Evolutionary conservation across 495 filamentous ascomycete species (phyloP).

Genomic region (Neurospora tetraspora): DNA sequence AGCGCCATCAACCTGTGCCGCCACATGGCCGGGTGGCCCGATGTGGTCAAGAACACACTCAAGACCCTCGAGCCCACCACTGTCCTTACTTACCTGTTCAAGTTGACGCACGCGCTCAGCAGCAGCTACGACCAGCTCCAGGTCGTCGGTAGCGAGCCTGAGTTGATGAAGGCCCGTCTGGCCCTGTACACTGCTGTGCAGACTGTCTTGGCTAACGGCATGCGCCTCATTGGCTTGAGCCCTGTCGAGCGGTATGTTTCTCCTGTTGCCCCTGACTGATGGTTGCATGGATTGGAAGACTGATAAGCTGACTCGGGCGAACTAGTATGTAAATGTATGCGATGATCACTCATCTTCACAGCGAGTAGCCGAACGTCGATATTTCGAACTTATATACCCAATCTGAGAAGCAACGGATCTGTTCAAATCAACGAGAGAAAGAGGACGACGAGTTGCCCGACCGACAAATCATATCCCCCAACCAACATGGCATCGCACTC

Average conservation of each 20-base stretch:
- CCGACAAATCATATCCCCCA: not conserved
- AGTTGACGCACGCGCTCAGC: constrained; percentile 77
- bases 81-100: constrained; percentile 74
- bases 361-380: not conserved
- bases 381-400: not conserved
- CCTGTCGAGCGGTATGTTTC: constrained; percentile 53
- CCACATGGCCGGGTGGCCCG: constrained; percentile 53
- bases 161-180: constrained; percentile 66
- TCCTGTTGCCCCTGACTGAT: not conserved
- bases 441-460: not conserved
- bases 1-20: constrained; percentile 53
- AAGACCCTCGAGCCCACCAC: constrained; percentile 57
- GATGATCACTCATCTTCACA: not conserved
- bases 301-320: constrained; percentile 1
- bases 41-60: constrained; percentile 52
- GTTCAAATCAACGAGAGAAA: not conserved
- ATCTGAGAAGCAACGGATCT: not conserved
- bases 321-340: constrained; percentile 15
- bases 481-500: not conserved
- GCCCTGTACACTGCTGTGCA: constrained; percentile 73
- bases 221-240: constrained; percentile 69
- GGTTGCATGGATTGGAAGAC: not conserved
- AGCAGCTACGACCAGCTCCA: constrained; percentile 74
- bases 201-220: constrained; percentile 72
- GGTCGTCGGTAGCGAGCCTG: constrained; percentile 63